Conservation (phyloP, 352 stramenopile species). For the Pythium myriotylum region DNA sequence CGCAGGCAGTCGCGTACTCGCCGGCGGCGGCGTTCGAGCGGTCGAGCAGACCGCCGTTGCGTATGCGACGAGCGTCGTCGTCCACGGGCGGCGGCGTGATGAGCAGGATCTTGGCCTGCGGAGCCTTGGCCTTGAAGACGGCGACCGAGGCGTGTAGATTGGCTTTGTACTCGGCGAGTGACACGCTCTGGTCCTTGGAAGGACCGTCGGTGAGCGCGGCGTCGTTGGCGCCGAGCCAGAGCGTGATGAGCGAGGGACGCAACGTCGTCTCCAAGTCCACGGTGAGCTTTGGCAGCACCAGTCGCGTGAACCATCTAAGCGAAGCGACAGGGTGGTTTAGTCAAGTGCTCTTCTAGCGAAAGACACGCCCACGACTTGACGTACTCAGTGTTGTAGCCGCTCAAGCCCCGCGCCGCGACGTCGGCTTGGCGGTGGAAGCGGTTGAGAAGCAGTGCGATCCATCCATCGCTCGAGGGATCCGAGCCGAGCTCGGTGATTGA, state of each 20-base stretch:
- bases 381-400: slow-evolving; percentile 52
- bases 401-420: slow-evolving; percentile 48
- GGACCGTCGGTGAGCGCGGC: slow-evolving; percentile 37
- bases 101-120: slow-evolving; percentile 42
- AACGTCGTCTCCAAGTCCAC: slow-evolving; percentile 33
- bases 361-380: background rate
- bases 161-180: slow-evolving; percentile 39
- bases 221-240: slow-evolving; percentile 64
- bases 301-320: slow-evolving; percentile 35
- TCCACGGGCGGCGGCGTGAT: slow-evolving; percentile 65
- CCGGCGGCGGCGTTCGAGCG: slow-evolving; percentile 42
- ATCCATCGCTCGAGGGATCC: slow-evolving; percentile 39
- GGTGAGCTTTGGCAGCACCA: slow-evolving; percentile 29
- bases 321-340: no score
- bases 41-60: slow-evolving; percentile 29
- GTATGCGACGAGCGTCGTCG: slow-evolving; percentile 18
- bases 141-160: slow-evolving; percentile 46
- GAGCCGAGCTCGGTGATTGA: slow-evolving; percentile 60
- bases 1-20: slow-evolving; percentile 48
- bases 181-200: slow-evolving; percentile 44
- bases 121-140: slow-evolving; percentile 27
- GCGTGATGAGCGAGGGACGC: slow-evolving; percentile 34
- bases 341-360: background rate
- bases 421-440: slow-evolving; percentile 57
- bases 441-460: slow-evolving; percentile 48